Percentiles rank a stretch among this genome's conserved stretches.
Evolutionary conservation across 2,329 filamentous ascomycete genomes (phyloP).

Genomic region (Aquanectria penicillioides): DNA sequence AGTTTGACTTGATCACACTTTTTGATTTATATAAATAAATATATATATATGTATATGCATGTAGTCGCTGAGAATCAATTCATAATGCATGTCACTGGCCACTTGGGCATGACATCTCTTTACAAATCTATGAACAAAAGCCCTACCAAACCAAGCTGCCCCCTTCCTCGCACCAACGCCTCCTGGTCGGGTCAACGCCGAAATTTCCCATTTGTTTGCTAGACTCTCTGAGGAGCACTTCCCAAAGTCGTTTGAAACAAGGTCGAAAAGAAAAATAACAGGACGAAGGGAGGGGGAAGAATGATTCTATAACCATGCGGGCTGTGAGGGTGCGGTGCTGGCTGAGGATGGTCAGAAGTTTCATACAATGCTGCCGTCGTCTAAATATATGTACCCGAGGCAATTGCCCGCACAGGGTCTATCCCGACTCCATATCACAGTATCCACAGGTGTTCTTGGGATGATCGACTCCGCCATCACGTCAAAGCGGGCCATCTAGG

Average conservation of each 20-base stretch:
- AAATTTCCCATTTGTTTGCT: constrained; percentile 25
- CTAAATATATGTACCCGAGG: constrained; percentile 18
- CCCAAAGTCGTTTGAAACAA: constrained; percentile 25
- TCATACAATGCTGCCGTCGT: constrained; percentile 16
- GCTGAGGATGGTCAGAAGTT: background rate
- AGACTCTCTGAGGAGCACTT: constrained; percentile 26
- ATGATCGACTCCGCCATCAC: background rate
- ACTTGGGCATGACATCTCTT: constrained; percentile 33
- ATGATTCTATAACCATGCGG: constrained; percentile 6
- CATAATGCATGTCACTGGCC: constrained; percentile 32
- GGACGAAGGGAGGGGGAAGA: constrained; percentile 17
- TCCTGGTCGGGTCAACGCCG: constrained; percentile 32
- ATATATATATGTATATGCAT: background rate
- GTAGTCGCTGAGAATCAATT: constrained; percentile 29
- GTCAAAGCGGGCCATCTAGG: background rate
- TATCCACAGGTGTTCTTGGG: background rate
- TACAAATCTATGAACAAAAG: constrained; percentile 38
- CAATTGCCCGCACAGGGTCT: constrained; percentile 11
- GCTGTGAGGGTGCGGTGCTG: background rate
- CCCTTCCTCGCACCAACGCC: constrained; percentile 34
- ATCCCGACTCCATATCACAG: constrained; percentile 8
- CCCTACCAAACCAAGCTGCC: constrained; percentile 25
- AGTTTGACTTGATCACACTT: too few relatives aligned
- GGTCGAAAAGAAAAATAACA: constrained; percentile 25
- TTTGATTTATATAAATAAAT: too few relatives aligned